Base-by-base conservation (phyloP, 1,284 basidiomycete genomes). In the Tilletiaria anomala region DNA sequence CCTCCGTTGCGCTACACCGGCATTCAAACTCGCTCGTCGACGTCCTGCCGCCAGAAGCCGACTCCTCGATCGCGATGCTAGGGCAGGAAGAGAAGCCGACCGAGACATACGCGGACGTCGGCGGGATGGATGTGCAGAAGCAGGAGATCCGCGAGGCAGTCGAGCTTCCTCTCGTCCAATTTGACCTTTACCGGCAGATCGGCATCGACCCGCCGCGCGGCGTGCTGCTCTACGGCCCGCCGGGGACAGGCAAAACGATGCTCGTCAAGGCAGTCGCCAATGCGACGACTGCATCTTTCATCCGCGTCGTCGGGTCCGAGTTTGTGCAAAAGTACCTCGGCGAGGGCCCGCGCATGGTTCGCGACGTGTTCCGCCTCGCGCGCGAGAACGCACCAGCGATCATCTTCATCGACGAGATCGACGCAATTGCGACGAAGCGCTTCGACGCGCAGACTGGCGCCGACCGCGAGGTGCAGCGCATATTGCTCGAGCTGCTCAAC, bases 251-350 rank as follows among this genome's bases (percentile, higher is more conserved):
- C 32, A 99, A 99, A 72, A 99, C 93, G 1, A 96, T 97, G 91
- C 73, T 97, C 47, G 91, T 97, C 47, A 97, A 97, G 69, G 91
- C 91, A 12, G 91, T 97, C 17, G 91, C 91, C 29, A 83, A 93
- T 63, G 87, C 96, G 58, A 97, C 91, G 15, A 91, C 88, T 0
- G 91, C 91, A 8, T 76, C 86, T 16, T 97, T 97, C 72, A 97
- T 97, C 59, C 84, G 93, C 40, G 93, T 97, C 4, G 89, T 94
- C 20, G 93, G 93, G 17, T 89, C 84, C 56, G 91, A 97, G 70
- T 97, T 97, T 64, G 91, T 97, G 16, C 91, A 97, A 71, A 99
- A 99, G 70, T 99, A 99, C 65, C 78, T 99, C 3, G 93, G 93
- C 62, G 93, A 99, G 60, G 93, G 93, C 35, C 93, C 93, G 37